These are phyloP conservation scores for Apiospora koreana DNA, from an alignment of 2,329 filamentous ascomycete genomes.

Conservation along the genomic window DNA sequence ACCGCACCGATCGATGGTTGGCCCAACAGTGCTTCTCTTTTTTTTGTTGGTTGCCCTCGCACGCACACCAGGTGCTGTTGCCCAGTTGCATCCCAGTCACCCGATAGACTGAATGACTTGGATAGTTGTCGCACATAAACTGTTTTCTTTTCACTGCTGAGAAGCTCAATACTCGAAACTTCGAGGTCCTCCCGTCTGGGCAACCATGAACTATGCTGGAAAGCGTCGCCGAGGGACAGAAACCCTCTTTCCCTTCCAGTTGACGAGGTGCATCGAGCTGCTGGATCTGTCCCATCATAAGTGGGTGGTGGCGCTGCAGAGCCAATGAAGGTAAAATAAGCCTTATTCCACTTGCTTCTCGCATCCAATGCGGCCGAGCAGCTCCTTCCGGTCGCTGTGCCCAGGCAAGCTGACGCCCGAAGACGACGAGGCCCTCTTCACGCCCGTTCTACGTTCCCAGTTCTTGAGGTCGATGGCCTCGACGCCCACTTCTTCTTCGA, in stretches of 20 bases:
- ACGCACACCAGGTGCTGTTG: background rate
- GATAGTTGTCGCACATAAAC: constrained; percentile 2
- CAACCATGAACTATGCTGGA: background rate
- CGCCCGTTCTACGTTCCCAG: constrained; percentile 58
- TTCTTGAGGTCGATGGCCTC: constrained; percentile 68
- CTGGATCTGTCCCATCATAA: background rate
- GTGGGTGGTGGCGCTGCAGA: background rate
- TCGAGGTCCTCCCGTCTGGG: background rate
- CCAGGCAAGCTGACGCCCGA: constrained; percentile 67
- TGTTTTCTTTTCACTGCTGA: background rate
- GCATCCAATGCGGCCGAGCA: constrained; percentile 80
- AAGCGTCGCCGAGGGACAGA: background rate
- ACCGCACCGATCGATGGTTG: background rate
- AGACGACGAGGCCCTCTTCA: constrained; percentile 54
- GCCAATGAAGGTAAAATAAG: background rate
- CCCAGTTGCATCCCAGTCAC: background rate
- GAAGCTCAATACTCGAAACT: background rate
- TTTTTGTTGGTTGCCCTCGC: background rate
- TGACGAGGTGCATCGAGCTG: background rate
- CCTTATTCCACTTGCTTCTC: constrained; percentile 68
- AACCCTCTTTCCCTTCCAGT: background rate
- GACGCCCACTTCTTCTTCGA: constrained; percentile 76
- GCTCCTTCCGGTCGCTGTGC: constrained; percentile 76
- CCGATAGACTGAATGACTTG: background rate
- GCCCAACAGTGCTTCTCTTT: background rate